Base-by-base conservation (phyloP, 2,329 filamentous ascomycete species). In the Apiospora kogelbergensis region DNA sequence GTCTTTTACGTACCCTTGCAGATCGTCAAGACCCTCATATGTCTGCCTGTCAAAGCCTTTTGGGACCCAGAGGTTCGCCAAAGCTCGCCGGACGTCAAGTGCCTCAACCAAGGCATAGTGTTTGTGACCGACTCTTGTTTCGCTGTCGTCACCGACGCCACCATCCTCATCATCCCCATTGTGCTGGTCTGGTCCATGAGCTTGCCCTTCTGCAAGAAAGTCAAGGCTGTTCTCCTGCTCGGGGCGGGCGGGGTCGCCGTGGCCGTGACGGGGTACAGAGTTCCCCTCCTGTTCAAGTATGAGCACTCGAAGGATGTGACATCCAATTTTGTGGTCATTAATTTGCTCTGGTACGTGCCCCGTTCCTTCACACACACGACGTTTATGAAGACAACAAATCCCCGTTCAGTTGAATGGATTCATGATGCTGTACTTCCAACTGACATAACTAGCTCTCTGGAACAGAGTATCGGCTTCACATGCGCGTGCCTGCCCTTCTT, bases 401-500 rank as follows among this genome's bases (percentile, higher is more conserved):
- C 2, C 63, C 40, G 5, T 2, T 5, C n/a, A 20, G 63, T 6
- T 20, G 17, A 4, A 13, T 26, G 7, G 22, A 1, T 7, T 26
- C 26, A 10, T 20, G 22, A 24, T 22, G 6, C 2, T 26, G 0
- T 42, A 6, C 63, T 65, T 11, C 44, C 40, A 30, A 30, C 6
- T 1, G 4, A 17, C 6, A 2, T 24, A 20, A 4, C 15, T 20
- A 66, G 64, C 24, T 15, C 44, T 5, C 2, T 66, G n/a, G 64
- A 66, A 46, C 22, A 45, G 7, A 33, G 42, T 7, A 48, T 66
- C 13, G 64, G 64, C 24, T 45, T 45, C n/a, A n/a, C 48, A 20
- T 66, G 64, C 42, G 64, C 64, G 6, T 66, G 64, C 15, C 30
- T 66, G 26, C 64, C 64, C 15, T 37, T 66, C 13, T 26, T 45